These are phyloP conservation scores for Aphanocladium album DNA, from an alignment of 2,329 filamentous ascomycete genomes.

Conservation along the genomic window DNA sequence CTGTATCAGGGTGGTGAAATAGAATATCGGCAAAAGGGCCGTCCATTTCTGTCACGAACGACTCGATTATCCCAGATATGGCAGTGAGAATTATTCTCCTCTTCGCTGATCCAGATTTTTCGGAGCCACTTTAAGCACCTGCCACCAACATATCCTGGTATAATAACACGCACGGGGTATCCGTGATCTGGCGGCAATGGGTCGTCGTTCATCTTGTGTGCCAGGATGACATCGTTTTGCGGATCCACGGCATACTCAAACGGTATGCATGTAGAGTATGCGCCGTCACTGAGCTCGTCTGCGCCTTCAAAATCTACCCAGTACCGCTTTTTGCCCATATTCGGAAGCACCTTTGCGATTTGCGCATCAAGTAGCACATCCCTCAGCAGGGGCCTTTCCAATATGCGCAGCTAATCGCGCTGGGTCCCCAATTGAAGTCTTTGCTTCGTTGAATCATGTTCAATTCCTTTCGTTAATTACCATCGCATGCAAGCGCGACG, in stretches of 20 bases:
- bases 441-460: conserved; percentile 45
- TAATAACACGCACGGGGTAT: conserved; percentile 41
- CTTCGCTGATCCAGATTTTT: conserved; percentile 42
- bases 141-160: conserved; percentile 46
- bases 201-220: conserved; percentile 40
- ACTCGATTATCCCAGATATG: conserved; percentile 42
- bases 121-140: conserved; percentile 49
- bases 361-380: conserved; percentile 40
- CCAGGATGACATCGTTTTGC: conserved; percentile 43
- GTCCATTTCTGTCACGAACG: conserved; percentile 42
- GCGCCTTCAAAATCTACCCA: conserved; percentile 48
- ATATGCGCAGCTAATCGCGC: conserved; percentile 43
- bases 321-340: conserved; percentile 1
- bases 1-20: conserved; percentile 42
- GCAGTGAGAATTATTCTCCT: conserved; percentile 43
- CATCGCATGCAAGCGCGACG: conserved; percentile 43
- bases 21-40: conserved; percentile 40
- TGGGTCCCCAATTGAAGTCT: conserved; percentile 43
- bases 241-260: conserved; percentile 44
- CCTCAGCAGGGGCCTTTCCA: conserved; percentile 44
- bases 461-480: conserved; percentile 46
- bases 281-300: conserved; percentile 41
- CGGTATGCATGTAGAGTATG: conserved; percentile 43
- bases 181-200: conserved; percentile 46
- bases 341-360: conserved; percentile 20